phyloP scores from a whole-genome alignment of 495 filamentous ascomycete genomes.

The Hypoxylon cercidicola region DNA sequence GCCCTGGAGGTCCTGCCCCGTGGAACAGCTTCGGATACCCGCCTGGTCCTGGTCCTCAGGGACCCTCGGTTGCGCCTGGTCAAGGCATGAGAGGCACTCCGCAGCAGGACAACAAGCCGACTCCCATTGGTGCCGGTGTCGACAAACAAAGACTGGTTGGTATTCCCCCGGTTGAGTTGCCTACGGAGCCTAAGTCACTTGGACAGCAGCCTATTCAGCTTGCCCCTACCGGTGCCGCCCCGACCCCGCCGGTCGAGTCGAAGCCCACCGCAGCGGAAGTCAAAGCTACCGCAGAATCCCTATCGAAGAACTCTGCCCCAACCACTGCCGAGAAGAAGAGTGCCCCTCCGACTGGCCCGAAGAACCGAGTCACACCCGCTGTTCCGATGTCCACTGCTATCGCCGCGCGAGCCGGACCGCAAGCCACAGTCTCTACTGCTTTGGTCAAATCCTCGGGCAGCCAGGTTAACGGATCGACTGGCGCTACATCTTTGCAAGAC shows the following conservation, averaged over 20 bases:
- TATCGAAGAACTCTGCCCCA: conserved; percentile 47
- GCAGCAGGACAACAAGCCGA: conserved; percentile 56
- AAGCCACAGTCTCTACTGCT: conserved; percentile 42
- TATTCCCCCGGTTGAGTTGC: conserved; percentile 48
- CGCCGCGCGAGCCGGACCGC: conserved; percentile 56
- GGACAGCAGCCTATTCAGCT: conserved; percentile 50
- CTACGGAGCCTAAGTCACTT: conserved; percentile 52
- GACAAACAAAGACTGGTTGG: conserved; percentile 56
- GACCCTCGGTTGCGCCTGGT: conserved; percentile 47
- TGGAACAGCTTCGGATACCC: conserved; percentile 61
- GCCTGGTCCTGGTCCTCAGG: conserved; percentile 57
- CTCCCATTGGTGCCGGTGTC: conserved; percentile 65
- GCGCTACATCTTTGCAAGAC: conserved; percentile 62
- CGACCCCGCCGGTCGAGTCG: conserved; percentile 70
- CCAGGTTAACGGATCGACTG: conserved; percentile 45
- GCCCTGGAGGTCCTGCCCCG: conserved; percentile 67
- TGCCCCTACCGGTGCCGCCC: conserved; percentile 37
- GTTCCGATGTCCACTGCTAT: conserved; percentile 79
- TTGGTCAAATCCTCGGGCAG: conserved; percentile 51
- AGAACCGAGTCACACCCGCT: conserved; percentile 60
- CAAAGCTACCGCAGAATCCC: conserved; percentile 59
- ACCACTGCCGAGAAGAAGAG: conserved; percentile 52
- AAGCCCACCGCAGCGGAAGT: conserved; percentile 70
- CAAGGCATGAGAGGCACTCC: conserved; percentile 51
- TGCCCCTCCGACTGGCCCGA: conserved; percentile 70